A percentile compares a stretch with the other conserved stretches of the same genome.
Evolutionary conservation across 129 eudicot species (phyloP).

Genomic region (Dittrichia graveolens): DNA sequence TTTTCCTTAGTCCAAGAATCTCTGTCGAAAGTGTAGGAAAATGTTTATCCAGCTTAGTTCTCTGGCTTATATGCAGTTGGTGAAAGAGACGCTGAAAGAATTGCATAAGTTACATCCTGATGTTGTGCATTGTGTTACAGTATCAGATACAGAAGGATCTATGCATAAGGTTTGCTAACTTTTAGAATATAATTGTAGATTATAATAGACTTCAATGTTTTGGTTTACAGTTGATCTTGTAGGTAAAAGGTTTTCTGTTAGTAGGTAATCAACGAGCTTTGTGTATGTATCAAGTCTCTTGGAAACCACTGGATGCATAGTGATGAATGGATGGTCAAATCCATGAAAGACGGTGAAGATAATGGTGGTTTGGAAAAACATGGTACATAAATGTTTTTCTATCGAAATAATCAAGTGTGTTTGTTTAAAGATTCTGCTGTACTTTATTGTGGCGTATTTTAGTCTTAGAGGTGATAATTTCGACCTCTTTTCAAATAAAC

Average conservation of each 20-base stretch:
- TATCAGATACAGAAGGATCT: constrained; percentile 49
- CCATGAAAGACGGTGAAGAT: constrained; percentile 36
- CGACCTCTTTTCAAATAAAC: no score
- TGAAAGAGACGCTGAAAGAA: constrained; percentile 68
- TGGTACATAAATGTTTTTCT: constrained; percentile 46
- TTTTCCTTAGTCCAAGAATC: background rate
- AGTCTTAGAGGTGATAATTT: no score
- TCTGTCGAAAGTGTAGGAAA: background rate
- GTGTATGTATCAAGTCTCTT: constrained; percentile 63
- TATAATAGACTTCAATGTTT: constrained; percentile 5
- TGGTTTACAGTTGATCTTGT: constrained; percentile 5
- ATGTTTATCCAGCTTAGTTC: background rate
- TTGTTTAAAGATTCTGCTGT: constrained; percentile 13
- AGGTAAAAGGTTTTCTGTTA: constrained; percentile 15
- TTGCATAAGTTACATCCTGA: constrained; percentile 55
- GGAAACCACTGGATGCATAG: constrained; percentile 65
- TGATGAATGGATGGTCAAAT: constrained; percentile 64
- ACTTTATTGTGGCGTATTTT: background rate
- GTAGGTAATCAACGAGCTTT: constrained; percentile 69
- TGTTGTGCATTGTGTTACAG: constrained; percentile 34
- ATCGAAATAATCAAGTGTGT: constrained; percentile 6
- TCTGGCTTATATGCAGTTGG: constrained; percentile 49
- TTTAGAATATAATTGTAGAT: background rate
- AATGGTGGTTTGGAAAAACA: constrained; percentile 52
- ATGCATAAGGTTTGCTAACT: constrained; percentile 55